phyloP scores from a whole-genome alignment of 164 flowering plant genomes.

The Dillenia suffruticosa region DNA sequence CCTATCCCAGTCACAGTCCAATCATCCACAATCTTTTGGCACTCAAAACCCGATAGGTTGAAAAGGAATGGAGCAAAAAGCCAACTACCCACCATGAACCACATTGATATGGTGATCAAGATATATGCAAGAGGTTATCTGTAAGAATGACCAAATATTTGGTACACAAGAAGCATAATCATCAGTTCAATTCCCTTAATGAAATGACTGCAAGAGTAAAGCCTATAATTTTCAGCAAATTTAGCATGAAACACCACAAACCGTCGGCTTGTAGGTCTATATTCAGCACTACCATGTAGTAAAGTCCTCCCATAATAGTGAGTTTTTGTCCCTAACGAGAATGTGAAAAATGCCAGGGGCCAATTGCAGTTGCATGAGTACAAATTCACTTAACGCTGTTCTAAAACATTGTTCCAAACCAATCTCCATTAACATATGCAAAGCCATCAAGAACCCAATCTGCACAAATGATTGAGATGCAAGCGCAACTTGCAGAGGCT shows the following conservation, averaged over 20 bases:
- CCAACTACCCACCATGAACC: conserved; percentile 99
- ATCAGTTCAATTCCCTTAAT: conserved; percentile 91
- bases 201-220: conserved; percentile 95
- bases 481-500: conserved; percentile 86
- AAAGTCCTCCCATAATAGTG: conserved; percentile 95
- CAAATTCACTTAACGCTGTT: conserved; percentile 83
- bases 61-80: conserved; percentile 97
- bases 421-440: conserved; percentile 99
- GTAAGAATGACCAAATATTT: conserved; percentile 69
- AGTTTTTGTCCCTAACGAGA: conserved; percentile 95
- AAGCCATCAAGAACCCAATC: conserved; percentile 84
- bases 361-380: conserved; percentile 89
- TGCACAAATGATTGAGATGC: conserved; percentile 97
- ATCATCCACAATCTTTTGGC: conserved; percentile 98
- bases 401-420: conserved; percentile 91
- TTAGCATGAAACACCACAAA: conserved; percentile 97
- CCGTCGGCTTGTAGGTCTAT: conserved; percentile 90
- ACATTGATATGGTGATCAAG: conserved; percentile 81
- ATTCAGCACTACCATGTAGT: conserved; percentile 96
- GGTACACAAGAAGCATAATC: conserved; percentile 82
- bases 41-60: conserved; percentile 98
- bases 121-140: conserved; percentile 68
- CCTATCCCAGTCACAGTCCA: conserved; percentile 97
- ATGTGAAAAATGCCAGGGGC: conserved; percentile 97
- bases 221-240: conserved; percentile 92